phyloP scores from a whole-genome alignment of 345 rosid species.

The Pelargonium nanum region DNA sequence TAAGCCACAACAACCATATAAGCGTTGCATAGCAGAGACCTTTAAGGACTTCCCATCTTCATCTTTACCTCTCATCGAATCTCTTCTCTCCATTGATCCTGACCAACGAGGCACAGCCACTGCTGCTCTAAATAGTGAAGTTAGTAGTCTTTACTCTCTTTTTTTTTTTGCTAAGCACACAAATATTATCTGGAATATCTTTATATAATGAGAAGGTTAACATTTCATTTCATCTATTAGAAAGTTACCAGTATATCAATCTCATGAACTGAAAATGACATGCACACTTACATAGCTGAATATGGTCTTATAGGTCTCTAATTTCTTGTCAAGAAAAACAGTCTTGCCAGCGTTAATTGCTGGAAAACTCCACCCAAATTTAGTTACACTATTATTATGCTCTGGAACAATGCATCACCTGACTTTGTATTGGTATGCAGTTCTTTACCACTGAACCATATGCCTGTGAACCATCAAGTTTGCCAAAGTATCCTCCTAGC shows the following conservation, averaged over 20 bases:
- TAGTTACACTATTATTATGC: background rate
- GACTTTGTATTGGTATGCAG: conserved; percentile 29
- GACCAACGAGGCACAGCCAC: conserved; percentile 68
- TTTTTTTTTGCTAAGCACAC: conserved; percentile 1
- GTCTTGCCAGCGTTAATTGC: no score
- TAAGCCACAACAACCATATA: conserved; percentile 69
- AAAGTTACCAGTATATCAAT: no score
- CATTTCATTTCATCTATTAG: no score
- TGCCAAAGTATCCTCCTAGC: conserved; percentile 86
- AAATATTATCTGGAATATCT: background rate
- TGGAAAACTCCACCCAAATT: background rate
- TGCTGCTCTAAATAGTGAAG: conserved; percentile 61
- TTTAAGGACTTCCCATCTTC: conserved; percentile 58
- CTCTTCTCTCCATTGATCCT: conserved; percentile 74
- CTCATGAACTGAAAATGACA: no score
- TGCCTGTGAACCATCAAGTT: conserved; percentile 75
- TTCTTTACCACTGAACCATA: conserved; percentile 72
- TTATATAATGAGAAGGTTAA: background rate
- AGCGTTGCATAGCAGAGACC: conserved; percentile 61
- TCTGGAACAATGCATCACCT: conserved; percentile 6
- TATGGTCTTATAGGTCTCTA: no score
- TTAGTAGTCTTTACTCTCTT: conserved; percentile 22
- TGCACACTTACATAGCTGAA: no score
- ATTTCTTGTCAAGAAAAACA: no score
- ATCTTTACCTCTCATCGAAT: conserved; percentile 49